Base-by-base conservation (phyloP, 2,329 filamentous ascomycete species). In the Ophiostoma quercus region DNA sequence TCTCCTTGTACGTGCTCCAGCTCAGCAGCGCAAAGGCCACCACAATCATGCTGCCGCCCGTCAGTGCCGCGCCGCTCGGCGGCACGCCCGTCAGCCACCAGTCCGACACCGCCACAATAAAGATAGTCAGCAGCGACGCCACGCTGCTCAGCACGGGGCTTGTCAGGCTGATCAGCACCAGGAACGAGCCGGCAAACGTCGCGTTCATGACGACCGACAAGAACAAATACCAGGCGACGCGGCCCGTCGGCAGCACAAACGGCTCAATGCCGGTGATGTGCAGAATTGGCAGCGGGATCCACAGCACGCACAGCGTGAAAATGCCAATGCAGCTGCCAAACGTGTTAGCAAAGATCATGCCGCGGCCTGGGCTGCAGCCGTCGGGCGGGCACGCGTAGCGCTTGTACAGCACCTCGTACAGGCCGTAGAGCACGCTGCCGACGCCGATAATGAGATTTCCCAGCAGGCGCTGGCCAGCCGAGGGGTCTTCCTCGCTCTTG, bases 391-490 rank as follows among this genome's bases (percentile, higher is more conserved):
- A 99, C 16, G 94, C 94, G 71, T 89, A 88, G 71, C 90, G 89
- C 83, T 99, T 99, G 82, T 99, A 99, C 54, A 99, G 80, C 6
- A 99, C 95, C 79, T 99, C 95, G 79, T 99, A 99, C 66, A 99
- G 88, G 0, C 95, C 95, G 78, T 99, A 99, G 22, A 99, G 84
- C 7, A 99, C 89, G 74, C 91, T 95, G 11, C 95, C 95, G 32
- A 92, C 80, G 47, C 94, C 94, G 75, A 99, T 99, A 75, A 99
- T 87, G 54, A 98, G 80, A 77, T 99, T 99, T 7, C 95, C 95
- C 0, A 94, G 78, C 14, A 94, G 85, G 22, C 93, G 86, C 74
- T 89, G 89, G 63, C 85, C n/a, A 34, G 25, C 51, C 8, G 22
- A 0, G 87, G 34, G 51, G 32, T 63, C 19, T 1, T n/a, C 34